phyloP scores from a whole-genome alignment of 108 stramenopile species.

The Asterionellopsis glacialis region DNA sequence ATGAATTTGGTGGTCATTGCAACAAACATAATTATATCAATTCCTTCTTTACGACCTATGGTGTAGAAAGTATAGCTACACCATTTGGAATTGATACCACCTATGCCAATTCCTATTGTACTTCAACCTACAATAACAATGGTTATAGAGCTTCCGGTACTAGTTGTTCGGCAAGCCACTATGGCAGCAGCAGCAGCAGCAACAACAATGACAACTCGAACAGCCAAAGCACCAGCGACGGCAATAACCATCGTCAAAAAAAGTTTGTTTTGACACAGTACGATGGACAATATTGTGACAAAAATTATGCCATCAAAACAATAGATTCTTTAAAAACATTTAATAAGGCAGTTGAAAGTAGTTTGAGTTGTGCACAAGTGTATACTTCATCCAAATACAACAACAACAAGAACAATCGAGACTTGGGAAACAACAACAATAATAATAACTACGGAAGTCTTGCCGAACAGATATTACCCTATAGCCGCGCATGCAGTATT shows the following conservation, averaged over 20 bases:
- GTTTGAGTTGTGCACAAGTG: conserved; percentile 8
- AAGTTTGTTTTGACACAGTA: conserved; percentile 28
- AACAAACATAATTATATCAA: conserved; percentile 41
- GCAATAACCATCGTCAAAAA: no score
- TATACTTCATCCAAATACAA: not conserved
- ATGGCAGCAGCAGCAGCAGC: no score
- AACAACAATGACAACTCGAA: no score
- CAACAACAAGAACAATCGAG: conserved; percentile 9
- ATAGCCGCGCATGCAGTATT: conserved; percentile 39
- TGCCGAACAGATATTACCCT: conserved; percentile 9
- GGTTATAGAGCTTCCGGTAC: conserved; percentile 12
- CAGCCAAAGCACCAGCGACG: no score
- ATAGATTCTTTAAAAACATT: conserved; percentile 17
- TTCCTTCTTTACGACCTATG: conserved; percentile 50
- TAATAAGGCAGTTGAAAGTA: conserved; percentile 14
- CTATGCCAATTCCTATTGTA: conserved; percentile 9
- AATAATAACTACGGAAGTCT: conserved; percentile 1
- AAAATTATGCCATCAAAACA: conserved; percentile 21
- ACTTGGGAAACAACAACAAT: conserved; percentile 2
- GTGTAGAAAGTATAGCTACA: conserved; percentile 30
- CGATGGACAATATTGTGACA: conserved; percentile 27
- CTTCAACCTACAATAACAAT: conserved; percentile 9
- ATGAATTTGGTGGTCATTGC: conserved; percentile 11
- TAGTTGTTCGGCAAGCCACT: conserved; percentile 39
- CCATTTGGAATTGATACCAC: conserved; percentile 11